These are phyloP conservation scores for Tricholoma bakamatsutake DNA, from an alignment of 768 basidiomycete species.

Conservation along the genomic window DNA sequence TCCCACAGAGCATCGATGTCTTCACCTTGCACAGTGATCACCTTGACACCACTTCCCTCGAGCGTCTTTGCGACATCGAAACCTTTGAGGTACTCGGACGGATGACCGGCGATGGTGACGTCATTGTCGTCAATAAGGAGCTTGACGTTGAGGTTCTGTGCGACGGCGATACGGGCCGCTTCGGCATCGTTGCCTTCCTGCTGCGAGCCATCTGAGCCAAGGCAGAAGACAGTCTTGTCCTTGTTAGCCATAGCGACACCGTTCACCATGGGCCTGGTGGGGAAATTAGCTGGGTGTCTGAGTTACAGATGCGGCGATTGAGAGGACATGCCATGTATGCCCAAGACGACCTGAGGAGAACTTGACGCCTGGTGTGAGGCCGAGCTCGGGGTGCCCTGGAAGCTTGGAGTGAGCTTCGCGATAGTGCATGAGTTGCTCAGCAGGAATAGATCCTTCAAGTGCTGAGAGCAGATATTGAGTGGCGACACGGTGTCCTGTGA, in stretches of 20 bases:
- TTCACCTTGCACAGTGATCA: conserved; percentile 69
- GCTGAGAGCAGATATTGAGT: conserved; percentile 84
- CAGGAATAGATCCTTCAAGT: conserved; percentile 63
- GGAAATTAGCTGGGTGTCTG: not conserved
- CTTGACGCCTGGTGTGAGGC: conserved; percentile 87
- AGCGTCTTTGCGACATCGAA: conserved; percentile 69
- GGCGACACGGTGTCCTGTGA: conserved; percentile 78
- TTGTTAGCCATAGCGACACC: conserved; percentile 78
- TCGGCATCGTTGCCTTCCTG: conserved; percentile 92
- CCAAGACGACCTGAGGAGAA: conserved; percentile 92
- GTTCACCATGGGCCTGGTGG: conserved; percentile 64
- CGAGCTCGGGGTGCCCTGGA: conserved; percentile 86
- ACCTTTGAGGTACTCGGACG: conserved; percentile 79
- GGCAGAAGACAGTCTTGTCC: conserved; percentile 71
- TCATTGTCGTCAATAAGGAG: conserved; percentile 87
- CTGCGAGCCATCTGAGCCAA: conserved; percentile 88
- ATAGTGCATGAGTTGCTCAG: conserved; percentile 78
- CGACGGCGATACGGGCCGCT: conserved; percentile 82
- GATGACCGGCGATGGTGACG: conserved; percentile 90
- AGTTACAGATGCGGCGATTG: not conserved
- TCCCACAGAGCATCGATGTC: conserved; percentile 75
- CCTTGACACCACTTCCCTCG: conserved; percentile 77
- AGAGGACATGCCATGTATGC: conserved; percentile 64
- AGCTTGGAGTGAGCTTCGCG: conserved; percentile 83
- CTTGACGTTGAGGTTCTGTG: conserved; percentile 79